Base-by-base conservation (phyloP, 106 monocot genomes). In the Allium cepa region DNA sequence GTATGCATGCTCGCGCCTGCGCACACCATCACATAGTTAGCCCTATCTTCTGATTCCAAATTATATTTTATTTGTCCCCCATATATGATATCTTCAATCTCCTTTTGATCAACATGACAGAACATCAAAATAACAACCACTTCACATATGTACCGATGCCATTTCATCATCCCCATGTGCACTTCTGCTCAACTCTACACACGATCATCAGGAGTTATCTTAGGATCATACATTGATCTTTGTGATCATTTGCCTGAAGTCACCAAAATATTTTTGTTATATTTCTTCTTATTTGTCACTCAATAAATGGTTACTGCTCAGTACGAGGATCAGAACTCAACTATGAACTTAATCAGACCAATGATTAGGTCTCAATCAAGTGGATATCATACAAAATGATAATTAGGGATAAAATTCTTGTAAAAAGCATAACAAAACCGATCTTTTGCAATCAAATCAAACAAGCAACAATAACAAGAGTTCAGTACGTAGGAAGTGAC, bases 341-440 rank as follows among this genome's bases (percentile, higher is more conserved):
- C 13, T 9, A 13, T 1, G 10, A 53, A 10, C 10, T 13, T 13
- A 12, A 50, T 8, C 48, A 66, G 14, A 18, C 16, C 22, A 17
- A 45, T 51, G 49, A 2, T 50, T 12, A 51, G 3, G 53, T 53
- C 26, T 53, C 73, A 18, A n/a, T 7, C 17, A 62, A 72, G 72
- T 72, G 72, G 72, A 53, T 72, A 62, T 71, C 71, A 17, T 71
- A 60, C 47, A 72, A 72, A 63, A 72, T 72, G 72, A 8, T 61
- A 15, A 48, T 63, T 26, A 72, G 62, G 62, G 62, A 59, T 15
- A 13, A 66, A 18, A 66, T 53, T 27, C 12, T 27, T 15, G 28
- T 22, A 22, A 16, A 51, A 17, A 66, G 26, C 66, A 66, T 50
- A 50, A 50, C 18, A 66, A 50, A 50, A 46, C 18, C 5, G 53